Conservation (phyloP, 2,329 filamentous ascomycete genomes). For the Microascus cirrosus region DNA sequence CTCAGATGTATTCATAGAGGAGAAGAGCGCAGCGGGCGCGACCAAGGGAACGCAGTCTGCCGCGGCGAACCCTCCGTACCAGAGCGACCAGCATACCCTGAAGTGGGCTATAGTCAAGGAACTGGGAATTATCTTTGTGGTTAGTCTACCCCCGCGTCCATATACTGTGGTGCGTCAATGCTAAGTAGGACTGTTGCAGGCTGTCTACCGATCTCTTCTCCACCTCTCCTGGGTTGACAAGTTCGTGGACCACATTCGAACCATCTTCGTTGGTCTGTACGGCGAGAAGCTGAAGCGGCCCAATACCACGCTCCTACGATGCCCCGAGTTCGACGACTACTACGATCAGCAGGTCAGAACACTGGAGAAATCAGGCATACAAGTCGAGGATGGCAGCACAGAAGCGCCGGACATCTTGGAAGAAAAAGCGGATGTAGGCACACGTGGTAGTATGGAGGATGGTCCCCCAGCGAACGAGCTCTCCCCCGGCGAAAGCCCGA, state of each 20-base stretch:
- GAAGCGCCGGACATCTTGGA: background rate
- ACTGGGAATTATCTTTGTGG: conserved; percentile 88
- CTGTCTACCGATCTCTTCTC: conserved; percentile 90
- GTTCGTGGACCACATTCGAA: conserved; percentile 87
- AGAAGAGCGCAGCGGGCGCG: conserved; percentile 57
- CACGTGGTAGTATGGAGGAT: background rate
- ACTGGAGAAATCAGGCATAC: conserved; percentile 47
- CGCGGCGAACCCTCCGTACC: conserved; percentile 62
- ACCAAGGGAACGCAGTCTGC: conserved; percentile 49
- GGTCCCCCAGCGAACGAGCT: background rate
- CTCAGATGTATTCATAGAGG: conserved; percentile 94
- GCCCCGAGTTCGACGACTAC: conserved; percentile 74
- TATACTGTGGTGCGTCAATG: background rate
- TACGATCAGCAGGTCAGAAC: conserved; percentile 89
- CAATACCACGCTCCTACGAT: conserved; percentile 68
- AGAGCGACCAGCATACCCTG: conserved; percentile 84
- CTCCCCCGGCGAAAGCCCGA: conserved; percentile 7
- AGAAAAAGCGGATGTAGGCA: background rate
- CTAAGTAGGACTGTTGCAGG: conserved; percentile 38
- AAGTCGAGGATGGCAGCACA: background rate
- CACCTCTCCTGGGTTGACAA: conserved; percentile 97
- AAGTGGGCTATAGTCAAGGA: conserved; percentile 94
- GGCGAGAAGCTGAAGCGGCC: conserved; percentile 75
- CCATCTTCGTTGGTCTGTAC: conserved; percentile 84
- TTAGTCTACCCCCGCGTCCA: conserved; percentile 21